Base-by-base conservation (phyloP, 1,139 yeast genomes). In the Candida labiduridarum region DNA sequence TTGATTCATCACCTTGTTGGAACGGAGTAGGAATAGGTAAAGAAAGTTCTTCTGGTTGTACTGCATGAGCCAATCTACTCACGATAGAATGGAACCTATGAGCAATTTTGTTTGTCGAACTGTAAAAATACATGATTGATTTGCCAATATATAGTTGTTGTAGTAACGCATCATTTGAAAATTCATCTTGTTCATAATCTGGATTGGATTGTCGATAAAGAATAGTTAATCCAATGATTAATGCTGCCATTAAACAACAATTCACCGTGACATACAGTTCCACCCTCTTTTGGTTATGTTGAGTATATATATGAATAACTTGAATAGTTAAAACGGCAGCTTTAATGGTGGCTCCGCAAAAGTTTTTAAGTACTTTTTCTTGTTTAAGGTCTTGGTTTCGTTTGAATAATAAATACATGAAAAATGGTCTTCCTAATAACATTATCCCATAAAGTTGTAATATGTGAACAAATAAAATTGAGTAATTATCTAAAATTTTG, bases 361-460 rank as follows among this genome's bases (percentile, higher is more conserved):
- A 57, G 35, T 59, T 56, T 25, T 53, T 47, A 38, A 56, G 49
- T 22, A 55, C 56, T 22, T 42, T 45, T 41, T 56, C 56, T 43
- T 54, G 57, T 18, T 48, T 41, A 15, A 44, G 45, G 45, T 45
- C 52, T 19, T 31, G 40, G 16, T 46, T 47, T 22, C 49, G 43
- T 22, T 44, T 46, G 39, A 53, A 53, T 14, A 50, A 44, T 6
- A 55, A 33, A 44, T 53, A 71, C 58, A 74, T 69, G 58, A 74
- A 72, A 53, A 77, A 77, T 15, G 82, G 80, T 31, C 79, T 66
- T 31, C 78, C 65, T 15, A 77, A 61, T 29, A 76, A 56, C 48
- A 74, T 67, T 16, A 75, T 67, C 3, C 74, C 72, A 58, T 72
- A 69, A 29, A 76, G 59, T 50, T 76, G 75, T 2, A 68, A 64